These are phyloP conservation scores for Phytophthora pisi DNA, from an alignment of 352 stramenopile species.

Conservation along the genomic window DNA sequence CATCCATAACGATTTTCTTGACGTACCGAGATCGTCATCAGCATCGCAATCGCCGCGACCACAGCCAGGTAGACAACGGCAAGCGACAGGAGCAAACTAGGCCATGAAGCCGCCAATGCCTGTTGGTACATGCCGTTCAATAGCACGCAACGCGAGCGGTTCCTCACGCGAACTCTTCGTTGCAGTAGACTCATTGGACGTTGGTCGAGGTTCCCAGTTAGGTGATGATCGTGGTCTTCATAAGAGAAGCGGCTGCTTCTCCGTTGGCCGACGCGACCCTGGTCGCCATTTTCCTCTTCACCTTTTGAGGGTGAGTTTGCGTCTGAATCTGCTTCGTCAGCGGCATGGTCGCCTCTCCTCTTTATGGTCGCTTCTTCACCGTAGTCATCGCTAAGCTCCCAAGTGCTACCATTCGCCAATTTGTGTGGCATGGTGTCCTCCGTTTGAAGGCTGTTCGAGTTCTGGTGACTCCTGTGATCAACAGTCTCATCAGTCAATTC, in stretches of 20 bases:
- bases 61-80: slow-evolving; percentile 44
- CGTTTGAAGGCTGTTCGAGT: background rate
- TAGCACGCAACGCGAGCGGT: slow-evolving; percentile 44
- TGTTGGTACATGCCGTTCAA: slow-evolving; percentile 61
- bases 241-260: background rate
- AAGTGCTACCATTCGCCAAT: slow-evolving; percentile 9
- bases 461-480: background rate
- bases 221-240: slow-evolving; percentile 27
- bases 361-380: slow-evolving; percentile 8
- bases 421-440: slow-evolving; percentile 10
- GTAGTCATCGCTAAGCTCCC: slow-evolving; percentile 12
- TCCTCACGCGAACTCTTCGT: slow-evolving; percentile 46
- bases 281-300: slow-evolving; percentile 8
- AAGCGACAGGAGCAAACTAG: slow-evolving; percentile 43
- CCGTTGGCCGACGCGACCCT: background rate
- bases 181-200: slow-evolving; percentile 51
- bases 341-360: slow-evolving; percentile 15
- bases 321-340: slow-evolving; percentile 30
- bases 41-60: slow-evolving; percentile 43
- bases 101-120: slow-evolving; percentile 54
- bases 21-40: slow-evolving; percentile 55
- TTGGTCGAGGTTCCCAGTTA: slow-evolving; percentile 13
- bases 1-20: background rate
- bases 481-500: background rate
- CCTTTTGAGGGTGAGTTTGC: slow-evolving; percentile 19